Evolutionary conservation across 108 stramenopile genomes (phyloP).

Genomic region (Conticribra weissflogii): DNA sequence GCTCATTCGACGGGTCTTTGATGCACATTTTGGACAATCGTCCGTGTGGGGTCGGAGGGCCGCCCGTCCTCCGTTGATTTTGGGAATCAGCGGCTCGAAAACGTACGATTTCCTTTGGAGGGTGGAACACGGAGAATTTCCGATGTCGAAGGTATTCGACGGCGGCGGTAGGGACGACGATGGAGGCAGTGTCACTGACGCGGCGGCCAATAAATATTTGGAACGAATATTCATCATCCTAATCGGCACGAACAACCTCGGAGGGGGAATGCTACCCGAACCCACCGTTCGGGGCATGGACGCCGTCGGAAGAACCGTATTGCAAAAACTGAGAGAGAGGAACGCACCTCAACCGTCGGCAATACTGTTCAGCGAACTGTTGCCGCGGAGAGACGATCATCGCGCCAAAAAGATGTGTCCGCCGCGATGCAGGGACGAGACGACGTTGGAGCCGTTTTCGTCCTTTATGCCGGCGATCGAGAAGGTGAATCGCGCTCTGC

Average conservation of each 20-base stretch:
- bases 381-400: constrained; percentile 40
- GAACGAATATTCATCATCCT: constrained; percentile 46
- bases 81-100: constrained; percentile 37
- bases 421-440: constrained; percentile 40
- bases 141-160: constrained; percentile 17
- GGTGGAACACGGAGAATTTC: constrained; percentile 41
- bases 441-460: constrained; percentile 27
- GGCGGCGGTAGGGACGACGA: neutral
- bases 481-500: constrained; percentile 41
- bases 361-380: constrained; percentile 36
- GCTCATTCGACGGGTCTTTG: constrained; percentile 22
- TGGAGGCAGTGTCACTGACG: neutral
- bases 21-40: constrained; percentile 18
- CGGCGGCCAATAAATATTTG: constrained; percentile 3
- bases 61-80: constrained; percentile 27
- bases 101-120: constrained; percentile 48
- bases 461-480: constrained; percentile 52
- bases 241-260: constrained; percentile 65
- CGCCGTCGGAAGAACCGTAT: constrained; percentile 26
- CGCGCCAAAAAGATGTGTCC: constrained; percentile 50
- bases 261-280: constrained; percentile 43
- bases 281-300: constrained; percentile 41
- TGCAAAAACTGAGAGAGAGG: constrained; percentile 5
- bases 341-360: constrained; percentile 17
- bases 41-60: constrained; percentile 26